phyloP scores from a whole-genome alignment of 352 stramenopile species.

The Lagenidium giganteum region DNA sequence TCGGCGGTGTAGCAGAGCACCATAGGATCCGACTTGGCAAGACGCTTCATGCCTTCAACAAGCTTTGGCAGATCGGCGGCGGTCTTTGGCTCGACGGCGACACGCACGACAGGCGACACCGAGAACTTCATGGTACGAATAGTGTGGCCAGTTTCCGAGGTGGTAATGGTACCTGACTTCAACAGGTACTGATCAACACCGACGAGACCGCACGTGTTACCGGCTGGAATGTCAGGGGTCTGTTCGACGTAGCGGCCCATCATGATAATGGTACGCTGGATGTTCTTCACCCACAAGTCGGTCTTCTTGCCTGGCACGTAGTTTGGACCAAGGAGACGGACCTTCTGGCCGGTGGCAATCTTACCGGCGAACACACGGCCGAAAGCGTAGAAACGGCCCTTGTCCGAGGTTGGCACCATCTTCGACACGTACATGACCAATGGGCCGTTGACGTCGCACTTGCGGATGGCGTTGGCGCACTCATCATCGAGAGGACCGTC shows the following conservation, averaged over 20 bases:
- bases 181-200: conserved; percentile 99
- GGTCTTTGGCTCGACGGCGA: conserved; percentile 99
- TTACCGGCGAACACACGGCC: conserved; percentile 99
- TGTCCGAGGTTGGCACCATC: conserved; percentile 99
- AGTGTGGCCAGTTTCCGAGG: conserved; percentile 95
- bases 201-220: conserved; percentile 99
- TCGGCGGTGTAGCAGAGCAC: conserved; percentile 99
- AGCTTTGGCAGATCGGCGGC: conserved; percentile 99
- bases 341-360: conserved; percentile 98
- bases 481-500: conserved; percentile 98
- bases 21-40: conserved; percentile 99
- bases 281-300: conserved; percentile 99
- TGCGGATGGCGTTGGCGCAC: conserved; percentile 96
- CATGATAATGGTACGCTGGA: conserved; percentile 99
- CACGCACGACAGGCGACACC: conserved; percentile 99
- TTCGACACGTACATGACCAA: conserved; percentile 99
- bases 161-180: conserved; percentile 99
- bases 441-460: conserved; percentile 96
- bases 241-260: conserved; percentile 99
- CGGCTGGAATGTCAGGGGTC: conserved; percentile 97
- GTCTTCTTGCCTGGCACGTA: conserved; percentile 99
- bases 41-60: conserved; percentile 99
- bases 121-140: conserved; percentile 99
- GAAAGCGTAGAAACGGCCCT: conserved; percentile 99
- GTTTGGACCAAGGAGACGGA: conserved; percentile 99